Conservation (phyloP, 2,329 filamentous ascomycete genomes). For the Chrysosporium queenslandicum region DNA sequence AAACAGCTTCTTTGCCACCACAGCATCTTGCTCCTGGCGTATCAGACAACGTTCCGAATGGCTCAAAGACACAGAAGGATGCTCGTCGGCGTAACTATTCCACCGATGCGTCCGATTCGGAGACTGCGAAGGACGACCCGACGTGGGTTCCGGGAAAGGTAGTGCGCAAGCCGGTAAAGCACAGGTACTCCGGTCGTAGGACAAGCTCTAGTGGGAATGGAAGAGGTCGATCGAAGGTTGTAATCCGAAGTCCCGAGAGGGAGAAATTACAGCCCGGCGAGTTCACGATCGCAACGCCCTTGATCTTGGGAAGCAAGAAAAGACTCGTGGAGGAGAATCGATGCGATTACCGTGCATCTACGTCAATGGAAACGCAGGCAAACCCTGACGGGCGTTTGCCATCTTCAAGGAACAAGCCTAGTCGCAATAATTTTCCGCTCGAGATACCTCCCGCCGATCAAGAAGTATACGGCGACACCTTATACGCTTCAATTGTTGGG, state of each 20-base stretch:
- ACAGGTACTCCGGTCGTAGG: constrained; percentile 30
- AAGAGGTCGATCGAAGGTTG: constrained; percentile 22
- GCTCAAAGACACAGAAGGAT: constrained; percentile 6
- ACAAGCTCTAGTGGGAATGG: constrained; percentile 17
- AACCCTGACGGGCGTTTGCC: neutral
- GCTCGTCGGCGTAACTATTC: neutral
- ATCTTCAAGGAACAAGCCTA: neutral
- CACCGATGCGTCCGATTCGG: constrained; percentile 22
- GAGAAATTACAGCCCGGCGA: constrained; percentile 31
- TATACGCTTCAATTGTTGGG: constrained; percentile 29
- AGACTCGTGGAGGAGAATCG: neutral
- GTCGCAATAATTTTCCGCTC: neutral
- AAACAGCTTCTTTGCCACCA: constrained; percentile 23
- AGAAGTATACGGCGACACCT: neutral
- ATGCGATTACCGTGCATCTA: neutral
- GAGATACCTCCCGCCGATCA: neutral
- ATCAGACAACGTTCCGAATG: constrained; percentile 12
- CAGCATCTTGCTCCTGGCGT: constrained; percentile 17
- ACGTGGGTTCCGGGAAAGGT: constrained; percentile 32
- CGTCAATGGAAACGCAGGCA: neutral
- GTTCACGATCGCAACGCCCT: constrained; percentile 35
- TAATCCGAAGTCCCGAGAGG: constrained; percentile 30
- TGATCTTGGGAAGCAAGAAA: constrained; percentile 30
- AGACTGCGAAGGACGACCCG: constrained; percentile 31
- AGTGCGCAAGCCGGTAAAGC: constrained; percentile 27